Percentiles rank a stretch among this genome's conserved stretches.
These are phyloP conservation scores for Pestalotiopsis sp. DNA, from an alignment of 2,329 filamentous ascomycete species.

Conservation along the genomic window DNA sequence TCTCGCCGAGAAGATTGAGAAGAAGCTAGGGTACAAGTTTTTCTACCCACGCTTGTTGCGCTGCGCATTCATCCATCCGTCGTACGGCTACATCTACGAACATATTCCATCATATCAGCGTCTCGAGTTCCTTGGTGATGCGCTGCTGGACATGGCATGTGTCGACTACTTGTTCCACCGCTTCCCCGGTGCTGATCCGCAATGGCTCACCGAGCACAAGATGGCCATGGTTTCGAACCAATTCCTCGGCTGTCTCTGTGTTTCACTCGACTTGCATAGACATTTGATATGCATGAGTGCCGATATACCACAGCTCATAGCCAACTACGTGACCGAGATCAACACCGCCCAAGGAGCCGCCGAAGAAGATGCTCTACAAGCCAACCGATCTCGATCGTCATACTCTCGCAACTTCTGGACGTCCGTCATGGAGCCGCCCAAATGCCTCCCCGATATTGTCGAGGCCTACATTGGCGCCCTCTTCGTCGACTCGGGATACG, in stretches of 20 bases:
- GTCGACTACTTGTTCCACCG: slow-evolving; percentile 80
- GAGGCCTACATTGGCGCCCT: slow-evolving; percentile 89
- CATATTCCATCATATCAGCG: slow-evolving; percentile 87
- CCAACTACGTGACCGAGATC: slow-evolving; percentile 61
- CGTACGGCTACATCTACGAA: slow-evolving; percentile 74
- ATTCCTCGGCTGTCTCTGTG: slow-evolving; percentile 82
- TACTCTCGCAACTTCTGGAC: slow-evolving; percentile 72
- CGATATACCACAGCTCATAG: slow-evolving; percentile 46
- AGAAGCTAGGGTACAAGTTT: slow-evolving; percentile 66
- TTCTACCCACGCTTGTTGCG: slow-evolving; percentile 74
- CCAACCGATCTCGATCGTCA: slow-evolving; percentile 36
- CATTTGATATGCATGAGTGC: slow-evolving; percentile 65
- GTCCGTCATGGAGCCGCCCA: slow-evolving; percentile 65
- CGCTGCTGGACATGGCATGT: slow-evolving; percentile 62
- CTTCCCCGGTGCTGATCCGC: slow-evolving; percentile 81
- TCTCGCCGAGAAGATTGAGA: slow-evolving; percentile 66
- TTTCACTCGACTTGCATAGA: slow-evolving; percentile 75
- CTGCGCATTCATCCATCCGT: slow-evolving; percentile 88
- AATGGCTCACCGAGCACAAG: slow-evolving; percentile 98
- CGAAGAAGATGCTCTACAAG: slow-evolving; percentile 33
- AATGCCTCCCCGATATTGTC: slow-evolving; percentile 80
- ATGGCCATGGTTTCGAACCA: slow-evolving; percentile 99
- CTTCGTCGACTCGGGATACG: slow-evolving; percentile 85
- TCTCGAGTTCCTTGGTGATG: slow-evolving; percentile 89
- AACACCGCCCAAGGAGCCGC: slow-evolving; percentile 48